These are phyloP conservation scores for Cryptosporidium canis DNA, from an alignment of 169 alveolate species.

Conservation along the genomic window DNA sequence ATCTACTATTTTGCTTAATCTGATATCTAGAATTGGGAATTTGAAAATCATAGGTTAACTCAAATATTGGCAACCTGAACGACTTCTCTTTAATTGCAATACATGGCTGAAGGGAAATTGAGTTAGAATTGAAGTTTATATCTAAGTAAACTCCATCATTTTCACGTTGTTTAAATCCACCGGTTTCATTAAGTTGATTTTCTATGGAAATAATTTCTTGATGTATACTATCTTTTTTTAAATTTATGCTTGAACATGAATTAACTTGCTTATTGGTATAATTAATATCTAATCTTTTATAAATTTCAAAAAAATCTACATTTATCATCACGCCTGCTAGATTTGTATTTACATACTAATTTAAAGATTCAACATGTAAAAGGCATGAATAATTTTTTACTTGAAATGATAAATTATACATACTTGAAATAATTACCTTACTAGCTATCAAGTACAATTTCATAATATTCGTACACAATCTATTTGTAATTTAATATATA, in stretches of 20 bases:
- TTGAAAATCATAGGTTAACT: conserved; percentile 31
- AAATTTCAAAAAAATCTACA: conserved; percentile 40
- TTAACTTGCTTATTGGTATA: conserved; percentile 42
- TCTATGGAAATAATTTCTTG: background rate
- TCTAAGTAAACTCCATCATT: conserved; percentile 36
- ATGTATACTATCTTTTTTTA: conserved; percentile 24
- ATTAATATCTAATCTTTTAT: conserved; percentile 8
- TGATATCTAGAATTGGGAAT: conserved; percentile 28
- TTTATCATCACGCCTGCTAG: conserved; percentile 49
- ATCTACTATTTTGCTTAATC: conserved; percentile 21
- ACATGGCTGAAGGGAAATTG: conserved; percentile 48
- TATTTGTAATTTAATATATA: background rate
- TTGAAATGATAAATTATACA: conserved; percentile 62
- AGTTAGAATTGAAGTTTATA: background rate
- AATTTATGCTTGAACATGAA: conserved; percentile 32
- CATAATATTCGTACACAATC: background rate
- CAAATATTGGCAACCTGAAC: conserved; percentile 33
- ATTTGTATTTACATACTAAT: conserved; percentile 7
- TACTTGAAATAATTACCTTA: conserved; percentile 54
- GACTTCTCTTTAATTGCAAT: conserved; percentile 40
- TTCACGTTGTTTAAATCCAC: conserved; percentile 14
- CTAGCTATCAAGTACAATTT: conserved; percentile 19
- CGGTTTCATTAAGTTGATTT: background rate
- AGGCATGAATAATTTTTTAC: conserved; percentile 12
- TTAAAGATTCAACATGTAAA: conserved; percentile 37